phyloP scores from a whole-genome alignment of 2,329 filamentous ascomycete species.

The Lecanoromycetidae sp. region DNA sequence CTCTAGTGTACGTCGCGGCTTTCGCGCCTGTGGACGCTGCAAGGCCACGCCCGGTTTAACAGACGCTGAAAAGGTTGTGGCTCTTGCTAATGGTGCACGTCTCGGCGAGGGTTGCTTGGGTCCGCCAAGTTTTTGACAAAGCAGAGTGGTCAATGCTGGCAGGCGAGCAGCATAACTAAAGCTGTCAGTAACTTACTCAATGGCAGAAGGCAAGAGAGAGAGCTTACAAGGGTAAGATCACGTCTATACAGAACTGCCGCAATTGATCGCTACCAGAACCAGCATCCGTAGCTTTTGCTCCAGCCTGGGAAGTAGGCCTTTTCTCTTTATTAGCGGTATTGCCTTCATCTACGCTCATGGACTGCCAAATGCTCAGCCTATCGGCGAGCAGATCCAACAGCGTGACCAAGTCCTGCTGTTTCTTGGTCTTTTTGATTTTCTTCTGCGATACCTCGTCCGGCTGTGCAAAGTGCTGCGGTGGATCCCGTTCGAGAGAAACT shows the following conservation, averaged over 20 bases:
- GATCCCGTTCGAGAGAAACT: slow-evolving; percentile 13
- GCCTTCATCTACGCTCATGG: slow-evolving; percentile 31
- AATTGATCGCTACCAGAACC: slow-evolving; percentile 31
- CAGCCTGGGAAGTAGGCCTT: slow-evolving; percentile 25
- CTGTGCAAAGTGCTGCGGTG: slow-evolving; percentile 7
- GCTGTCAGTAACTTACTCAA: not conserved
- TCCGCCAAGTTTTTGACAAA: slow-evolving; percentile 38
- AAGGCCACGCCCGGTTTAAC: slow-evolving; percentile 25
- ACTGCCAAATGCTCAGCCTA: slow-evolving; percentile 40
- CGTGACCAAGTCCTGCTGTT: slow-evolving; percentile 31
- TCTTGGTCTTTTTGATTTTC: slow-evolving; percentile 27
- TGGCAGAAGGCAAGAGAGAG: not conserved
- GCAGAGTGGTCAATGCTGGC: slow-evolving; percentile 34
- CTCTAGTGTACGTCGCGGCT: slow-evolving; percentile 31
- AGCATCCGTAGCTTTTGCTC: slow-evolving; percentile 10
- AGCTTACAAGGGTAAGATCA: slow-evolving; percentile 32
- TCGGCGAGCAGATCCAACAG: slow-evolving; percentile 38
- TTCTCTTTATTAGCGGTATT: slow-evolving; percentile 20
- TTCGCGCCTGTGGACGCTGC: slow-evolving; percentile 21
- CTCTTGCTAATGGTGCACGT: slow-evolving; percentile 24
- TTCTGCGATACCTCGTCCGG: slow-evolving; percentile 12
- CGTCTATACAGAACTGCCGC: slow-evolving; percentile 39
- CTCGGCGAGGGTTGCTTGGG: slow-evolving; percentile 28
- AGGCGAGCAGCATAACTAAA: slow-evolving; percentile 33
- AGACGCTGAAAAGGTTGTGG: slow-evolving; percentile 21